phyloP scores from a whole-genome alignment of 805 yeast genomes.

The Nakazawaea anatomiae region DNA sequence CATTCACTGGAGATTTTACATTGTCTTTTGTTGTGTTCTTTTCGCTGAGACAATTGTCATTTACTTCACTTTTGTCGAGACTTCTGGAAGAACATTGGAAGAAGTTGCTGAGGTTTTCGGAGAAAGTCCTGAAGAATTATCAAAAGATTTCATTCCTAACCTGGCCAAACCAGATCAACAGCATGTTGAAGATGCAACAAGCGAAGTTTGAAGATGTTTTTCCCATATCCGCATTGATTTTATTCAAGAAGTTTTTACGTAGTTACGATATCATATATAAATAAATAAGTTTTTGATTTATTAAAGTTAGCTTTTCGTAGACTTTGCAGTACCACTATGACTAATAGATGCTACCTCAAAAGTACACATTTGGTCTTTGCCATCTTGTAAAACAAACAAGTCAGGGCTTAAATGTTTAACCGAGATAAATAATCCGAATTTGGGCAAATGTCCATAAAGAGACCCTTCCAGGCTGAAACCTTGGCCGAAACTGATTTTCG shows the following conservation, averaged over 20 bases:
- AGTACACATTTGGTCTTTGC: no score
- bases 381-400: no score
- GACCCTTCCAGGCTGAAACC: no score
- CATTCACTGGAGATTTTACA: conserved; percentile 29
- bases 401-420: no score
- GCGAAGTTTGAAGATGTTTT: background rate
- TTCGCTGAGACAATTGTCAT: conserved; percentile 22
- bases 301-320: no score
- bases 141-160: conserved; percentile 9
- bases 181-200: conserved; percentile 3
- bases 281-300: no score
- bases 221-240: background rate
- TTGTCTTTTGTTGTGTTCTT: conserved; percentile 26
- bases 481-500: no score
- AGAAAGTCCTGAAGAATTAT: conserved; percentile 7
- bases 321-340: no score
- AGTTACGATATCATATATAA: background rate
- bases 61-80: conserved; percentile 29
- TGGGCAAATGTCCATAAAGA: no score
- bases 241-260: background rate
- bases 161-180: conserved; percentile 6
- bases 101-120: conserved; percentile 25
- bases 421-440: no score
- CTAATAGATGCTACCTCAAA: no score
- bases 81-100: conserved; percentile 31